These are phyloP conservation scores for Penicillium sp. DNA, from an alignment of 2,329 filamentous ascomycete species.

Conservation along the genomic window DNA sequence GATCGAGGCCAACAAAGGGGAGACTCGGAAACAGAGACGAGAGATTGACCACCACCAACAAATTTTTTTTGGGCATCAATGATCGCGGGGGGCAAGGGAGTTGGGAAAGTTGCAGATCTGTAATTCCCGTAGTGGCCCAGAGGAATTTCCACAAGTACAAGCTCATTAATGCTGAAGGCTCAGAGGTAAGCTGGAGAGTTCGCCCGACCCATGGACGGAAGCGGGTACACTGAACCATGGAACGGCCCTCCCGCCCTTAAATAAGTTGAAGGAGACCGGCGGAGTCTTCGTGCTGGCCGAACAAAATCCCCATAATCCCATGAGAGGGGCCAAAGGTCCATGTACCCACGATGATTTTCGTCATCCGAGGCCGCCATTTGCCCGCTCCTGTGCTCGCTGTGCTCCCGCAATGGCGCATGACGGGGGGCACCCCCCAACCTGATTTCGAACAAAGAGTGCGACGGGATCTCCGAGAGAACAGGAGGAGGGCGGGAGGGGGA, in stretches of 20 bases:
- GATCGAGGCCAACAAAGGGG: constrained; percentile 22
- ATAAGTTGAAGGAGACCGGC: constrained; percentile 22
- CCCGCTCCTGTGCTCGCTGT: constrained; percentile 12
- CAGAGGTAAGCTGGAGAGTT: constrained; percentile 31
- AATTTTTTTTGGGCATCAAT: background rate
- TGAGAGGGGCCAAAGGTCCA: background rate
- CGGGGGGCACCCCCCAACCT: background rate
- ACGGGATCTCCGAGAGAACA: background rate
- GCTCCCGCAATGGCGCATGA: constrained; percentile 8
- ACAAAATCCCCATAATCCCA: background rate
- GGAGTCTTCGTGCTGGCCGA: background rate
- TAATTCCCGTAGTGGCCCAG: constrained; percentile 1
- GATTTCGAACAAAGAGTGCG: background rate
- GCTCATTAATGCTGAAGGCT: constrained; percentile 16
- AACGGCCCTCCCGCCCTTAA: constrained; percentile 34
- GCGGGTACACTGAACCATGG: constrained; percentile 40
- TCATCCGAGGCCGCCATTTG: constrained; percentile 3
- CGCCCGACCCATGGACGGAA: constrained; percentile 42
- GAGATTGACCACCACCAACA: background rate
- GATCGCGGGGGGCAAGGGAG: background rate
- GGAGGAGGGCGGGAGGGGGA: background rate
- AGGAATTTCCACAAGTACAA: constrained; percentile 9
- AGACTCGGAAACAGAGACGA: constrained; percentile 1
- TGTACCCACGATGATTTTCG: constrained; percentile 14
- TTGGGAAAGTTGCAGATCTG: background rate